Conservation (phyloP, 2,329 filamentous ascomycete genomes). For the Fusarium torulosum region DNA sequence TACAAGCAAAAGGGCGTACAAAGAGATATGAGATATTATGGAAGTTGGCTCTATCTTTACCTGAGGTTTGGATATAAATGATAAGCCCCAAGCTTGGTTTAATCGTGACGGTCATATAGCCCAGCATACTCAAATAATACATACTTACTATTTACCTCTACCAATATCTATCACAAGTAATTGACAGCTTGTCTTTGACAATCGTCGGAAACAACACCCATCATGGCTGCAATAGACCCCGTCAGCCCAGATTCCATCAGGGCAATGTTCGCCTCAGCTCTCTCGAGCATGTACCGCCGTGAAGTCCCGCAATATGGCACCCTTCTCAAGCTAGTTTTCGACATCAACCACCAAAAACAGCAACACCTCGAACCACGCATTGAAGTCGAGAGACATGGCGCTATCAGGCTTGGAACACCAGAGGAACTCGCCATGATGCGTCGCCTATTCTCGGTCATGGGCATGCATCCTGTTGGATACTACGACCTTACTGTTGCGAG, state of each 20-base stretch:
- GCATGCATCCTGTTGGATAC: conserved; percentile 64
- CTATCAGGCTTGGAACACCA: conserved; percentile 62
- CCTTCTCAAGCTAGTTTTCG: conserved; percentile 50
- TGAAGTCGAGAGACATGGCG: conserved; percentile 57
- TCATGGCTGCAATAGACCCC: conserved; percentile 10
- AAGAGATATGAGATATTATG: conserved; percentile 1
- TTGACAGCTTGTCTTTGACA: background rate
- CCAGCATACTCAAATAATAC: background rate
- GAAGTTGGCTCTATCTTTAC: background rate
- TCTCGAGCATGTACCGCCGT: conserved; percentile 54
- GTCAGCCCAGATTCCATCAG: conserved; percentile 28
- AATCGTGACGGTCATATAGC: background rate
- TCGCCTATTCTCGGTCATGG: conserved; percentile 61
- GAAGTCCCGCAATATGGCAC: conserved; percentile 54
- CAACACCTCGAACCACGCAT: conserved; percentile 8
- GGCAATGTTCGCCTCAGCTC: conserved; percentile 48
- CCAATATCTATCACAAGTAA: background rate
- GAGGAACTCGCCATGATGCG: conserved; percentile 58
- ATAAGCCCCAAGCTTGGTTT: background rate
- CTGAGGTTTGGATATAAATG: conserved; percentile 6
- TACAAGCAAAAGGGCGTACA: conserved; percentile 26
- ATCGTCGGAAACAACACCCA: background rate
- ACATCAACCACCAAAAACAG: conserved; percentile 40
- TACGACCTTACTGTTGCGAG: conserved; percentile 63
- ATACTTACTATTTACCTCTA: background rate